These are phyloP conservation scores for Emergomyces pasteurianus DNA, from an alignment of 2,329 filamentous ascomycete species.

Conservation along the genomic window DNA sequence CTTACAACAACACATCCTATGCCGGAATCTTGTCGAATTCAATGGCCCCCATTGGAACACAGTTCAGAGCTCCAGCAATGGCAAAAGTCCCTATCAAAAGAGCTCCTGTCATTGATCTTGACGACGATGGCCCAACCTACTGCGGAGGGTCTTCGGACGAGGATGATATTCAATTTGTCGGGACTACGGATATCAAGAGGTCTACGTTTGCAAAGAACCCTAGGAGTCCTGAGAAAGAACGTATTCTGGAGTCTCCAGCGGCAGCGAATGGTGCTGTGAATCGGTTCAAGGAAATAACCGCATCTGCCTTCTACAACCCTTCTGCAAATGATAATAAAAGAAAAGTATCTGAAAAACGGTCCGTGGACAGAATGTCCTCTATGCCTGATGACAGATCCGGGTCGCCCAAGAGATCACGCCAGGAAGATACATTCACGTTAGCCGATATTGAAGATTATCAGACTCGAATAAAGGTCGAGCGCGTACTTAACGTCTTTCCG, in stretches of 20 bases:
- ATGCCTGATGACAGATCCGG: background rate
- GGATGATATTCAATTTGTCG: conserved; percentile 35
- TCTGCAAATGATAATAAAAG: conserved; percentile 5
- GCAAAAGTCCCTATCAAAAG: conserved; percentile 29
- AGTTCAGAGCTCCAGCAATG: conserved; percentile 45
- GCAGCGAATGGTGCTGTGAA: conserved; percentile 16
- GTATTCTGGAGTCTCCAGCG: conserved; percentile 30
- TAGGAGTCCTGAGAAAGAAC: conserved; percentile 24
- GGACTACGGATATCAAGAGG: conserved; percentile 47
- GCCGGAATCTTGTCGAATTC: conserved; percentile 43
- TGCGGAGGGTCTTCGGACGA: conserved; percentile 55
- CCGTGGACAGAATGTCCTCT: conserved; percentile 18
- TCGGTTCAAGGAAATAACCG: conserved; percentile 34
- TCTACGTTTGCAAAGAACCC: conserved; percentile 42
- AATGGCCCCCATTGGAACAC: conserved; percentile 66
- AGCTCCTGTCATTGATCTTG: conserved; percentile 35
- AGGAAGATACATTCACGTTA: conserved; percentile 30
- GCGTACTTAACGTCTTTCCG: conserved; percentile 40
- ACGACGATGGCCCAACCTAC: conserved; percentile 45
- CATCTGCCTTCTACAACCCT: conserved; percentile 33
- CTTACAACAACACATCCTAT: conserved; percentile 15
- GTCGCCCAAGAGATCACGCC: conserved; percentile 21
- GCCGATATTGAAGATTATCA: conserved; percentile 41
- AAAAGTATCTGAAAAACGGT: conserved; percentile 22
- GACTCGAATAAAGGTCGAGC: conserved; percentile 39